Evolutionary conservation across 2,329 filamentous ascomycete genomes (phyloP), one percentile per base, ranked within the genome.

Genomic region (Penicillium sp.): DNA sequence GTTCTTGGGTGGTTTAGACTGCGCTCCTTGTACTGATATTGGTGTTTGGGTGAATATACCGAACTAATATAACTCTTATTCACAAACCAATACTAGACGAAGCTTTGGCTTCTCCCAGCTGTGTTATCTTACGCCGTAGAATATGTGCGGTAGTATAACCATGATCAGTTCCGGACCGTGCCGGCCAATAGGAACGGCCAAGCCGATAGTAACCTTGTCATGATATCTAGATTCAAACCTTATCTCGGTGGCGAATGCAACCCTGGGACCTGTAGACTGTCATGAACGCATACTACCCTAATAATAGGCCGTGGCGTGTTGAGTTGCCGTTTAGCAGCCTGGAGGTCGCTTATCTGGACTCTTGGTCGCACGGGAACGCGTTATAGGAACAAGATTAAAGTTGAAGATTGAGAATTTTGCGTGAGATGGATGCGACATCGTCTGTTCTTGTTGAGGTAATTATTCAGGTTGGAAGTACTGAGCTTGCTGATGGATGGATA

Each of bases 51-150:
- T 59, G 10, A 56, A 37, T 59, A 61, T 62, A 58, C 55, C 13
- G 42, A 61, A 33, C 53, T 69, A 65, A 66, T 70, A 53, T 63
- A 63, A 68, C 61, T 47, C 0, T 62, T 61, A 65, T 68, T 26
- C 62, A 53, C 59, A 59, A 45, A 15, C 50, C 38, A 12, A 30
- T 47, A 38, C 2, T 58, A 53, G 50, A 59, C 59, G 47, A n/a
- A 33, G 19, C n/a, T 19, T 22, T 47, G 28, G 22, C 53, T 30
- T 51, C 22, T 30, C 42, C 26, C 17, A 44, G 49, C 12, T 35
- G 51, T 1, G 6, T 56, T 38, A 8, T n/a, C n/a, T 53, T 53
- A 30, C 19, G 3, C 2, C n/a, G 19, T 53, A 38, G 35, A 37
- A 15, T 17, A 38, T 19, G 24, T 12, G 19, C 28, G 5, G 4